A percentile compares a stretch with the other conserved stretches of the same genome.
These are phyloP conservation scores for Puccinellia tenuiflora DNA, from an alignment of 176 grass and related monocot genomes.

Conservation along the genomic window DNA sequence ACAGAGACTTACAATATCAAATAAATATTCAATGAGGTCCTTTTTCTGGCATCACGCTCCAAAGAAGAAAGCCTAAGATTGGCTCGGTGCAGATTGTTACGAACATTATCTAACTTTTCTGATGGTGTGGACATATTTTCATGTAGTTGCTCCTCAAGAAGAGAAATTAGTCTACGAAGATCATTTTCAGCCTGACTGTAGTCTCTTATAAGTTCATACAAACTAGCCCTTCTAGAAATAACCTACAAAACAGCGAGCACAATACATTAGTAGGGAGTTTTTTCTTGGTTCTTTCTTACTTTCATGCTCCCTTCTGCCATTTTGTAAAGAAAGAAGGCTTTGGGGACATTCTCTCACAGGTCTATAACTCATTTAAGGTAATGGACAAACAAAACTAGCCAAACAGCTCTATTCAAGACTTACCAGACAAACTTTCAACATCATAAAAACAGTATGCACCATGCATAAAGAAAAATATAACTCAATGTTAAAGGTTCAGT, in stretches of 20 bases:
- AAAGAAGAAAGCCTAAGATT: conserved; percentile 51
- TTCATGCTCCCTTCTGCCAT: not conserved
- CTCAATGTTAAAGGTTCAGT: not conserved
- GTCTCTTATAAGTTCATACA: conserved; percentile 81
- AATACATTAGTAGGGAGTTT: not conserved
- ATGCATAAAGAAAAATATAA: not conserved
- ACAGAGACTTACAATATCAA: conserved; percentile 77
- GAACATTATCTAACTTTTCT: conserved; percentile 34
- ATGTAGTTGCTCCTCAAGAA: conserved; percentile 70
- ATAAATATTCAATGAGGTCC: conserved; percentile 56
- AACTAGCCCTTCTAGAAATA: conserved; percentile 81
- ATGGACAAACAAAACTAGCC: not conserved
- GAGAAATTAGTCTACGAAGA: conserved; percentile 54
- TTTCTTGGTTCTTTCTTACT: not conserved
- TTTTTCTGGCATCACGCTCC: conserved; percentile 59
- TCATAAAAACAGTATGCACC: not conserved
- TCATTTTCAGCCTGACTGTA: conserved; percentile 74
- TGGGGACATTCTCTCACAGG: not conserved
- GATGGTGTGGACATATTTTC: conserved; percentile 39
- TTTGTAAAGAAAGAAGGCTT: not conserved
- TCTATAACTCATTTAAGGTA: conserved; percentile 15
- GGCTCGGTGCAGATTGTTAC: conserved; percentile 48
- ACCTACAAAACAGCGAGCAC: conserved; percentile 49
- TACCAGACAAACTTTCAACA: not conserved
- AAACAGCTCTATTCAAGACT: conserved; percentile 1